A percentile compares a stretch with the other conserved stretches of the same genome.
Conservation (phyloP, 306 rosid species). For the Potentilla sterilis region DNA sequence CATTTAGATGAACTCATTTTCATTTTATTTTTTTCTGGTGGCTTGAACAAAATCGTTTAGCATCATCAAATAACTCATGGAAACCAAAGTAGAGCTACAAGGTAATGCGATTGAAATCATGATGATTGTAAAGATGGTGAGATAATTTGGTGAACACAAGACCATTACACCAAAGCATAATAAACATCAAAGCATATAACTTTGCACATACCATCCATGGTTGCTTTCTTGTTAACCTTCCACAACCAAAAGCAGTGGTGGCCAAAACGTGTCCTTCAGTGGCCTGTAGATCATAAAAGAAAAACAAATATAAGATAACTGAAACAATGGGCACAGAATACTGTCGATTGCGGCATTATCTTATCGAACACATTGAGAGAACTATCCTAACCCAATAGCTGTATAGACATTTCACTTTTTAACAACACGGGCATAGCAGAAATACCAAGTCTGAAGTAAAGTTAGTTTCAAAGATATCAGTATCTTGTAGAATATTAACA, state of each 20-base stretch:
- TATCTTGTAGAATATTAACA: not conserved
- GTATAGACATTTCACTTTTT: not conserved
- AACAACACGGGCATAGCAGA: not conserved
- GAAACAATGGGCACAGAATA: not conserved
- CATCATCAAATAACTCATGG: not conserved
- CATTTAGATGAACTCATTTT: not conserved
- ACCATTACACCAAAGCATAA: not conserved
- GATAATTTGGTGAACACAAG: not conserved
- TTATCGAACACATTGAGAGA: constrained; percentile 13
- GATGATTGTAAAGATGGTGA: not conserved
- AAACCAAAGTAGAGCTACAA: not conserved
- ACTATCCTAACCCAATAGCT: not conserved
- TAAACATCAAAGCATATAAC: not conserved
- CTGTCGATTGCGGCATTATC: constrained; percentile 9
- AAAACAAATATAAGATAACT: not conserved
- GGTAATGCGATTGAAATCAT: not conserved
- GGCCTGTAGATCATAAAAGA: constrained; percentile 1
- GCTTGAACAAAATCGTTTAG: not conserved
- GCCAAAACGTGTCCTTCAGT: not conserved
- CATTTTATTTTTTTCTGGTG: not conserved
- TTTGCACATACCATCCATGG: constrained; percentile 62
- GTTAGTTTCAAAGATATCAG: not conserved
- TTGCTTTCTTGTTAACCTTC: constrained; percentile 34
- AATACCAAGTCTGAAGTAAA: not conserved
- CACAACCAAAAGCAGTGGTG: not conserved